phyloP scores from a whole-genome alignment of 2,329 filamentous ascomycete species.

The Talaromyces sp. region DNA sequence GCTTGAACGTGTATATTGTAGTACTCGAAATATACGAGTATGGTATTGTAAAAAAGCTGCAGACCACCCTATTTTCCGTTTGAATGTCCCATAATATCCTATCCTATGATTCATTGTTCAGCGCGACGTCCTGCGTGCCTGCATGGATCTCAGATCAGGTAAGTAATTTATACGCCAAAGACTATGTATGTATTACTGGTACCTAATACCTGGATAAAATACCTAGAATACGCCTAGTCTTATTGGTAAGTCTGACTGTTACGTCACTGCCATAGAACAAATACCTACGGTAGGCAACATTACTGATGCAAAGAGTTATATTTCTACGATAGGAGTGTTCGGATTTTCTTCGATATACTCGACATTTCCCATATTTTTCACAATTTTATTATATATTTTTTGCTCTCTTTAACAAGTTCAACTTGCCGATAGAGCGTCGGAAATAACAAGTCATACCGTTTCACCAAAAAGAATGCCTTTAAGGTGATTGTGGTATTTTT shows the following conservation, averaged over 20 bases:
- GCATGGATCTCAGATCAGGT: background rate
- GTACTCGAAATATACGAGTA: background rate
- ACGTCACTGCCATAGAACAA: background rate
- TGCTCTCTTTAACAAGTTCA: background rate
- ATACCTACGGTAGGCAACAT: background rate
- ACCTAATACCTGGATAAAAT: background rate
- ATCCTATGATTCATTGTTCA: background rate
- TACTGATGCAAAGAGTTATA: background rate
- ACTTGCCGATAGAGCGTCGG: background rate
- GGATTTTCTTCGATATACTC: background rate
- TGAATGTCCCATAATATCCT: background rate
- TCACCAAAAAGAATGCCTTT: background rate
- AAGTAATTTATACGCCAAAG: background rate
- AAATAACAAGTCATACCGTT: background rate
- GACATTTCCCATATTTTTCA: background rate
- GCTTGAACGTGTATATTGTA: background rate
- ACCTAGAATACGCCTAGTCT: background rate
- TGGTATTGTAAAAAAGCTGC: background rate
- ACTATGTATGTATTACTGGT: background rate
- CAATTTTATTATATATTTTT: background rate
- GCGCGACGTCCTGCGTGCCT: background rate
- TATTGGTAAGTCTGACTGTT: background rate
- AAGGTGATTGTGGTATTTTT: background rate
- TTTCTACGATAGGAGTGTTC: background rate
- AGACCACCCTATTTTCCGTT: background rate